Conservation (phyloP, 768 basidiomycete genomes). For the Polyporus arcularius region DNA sequence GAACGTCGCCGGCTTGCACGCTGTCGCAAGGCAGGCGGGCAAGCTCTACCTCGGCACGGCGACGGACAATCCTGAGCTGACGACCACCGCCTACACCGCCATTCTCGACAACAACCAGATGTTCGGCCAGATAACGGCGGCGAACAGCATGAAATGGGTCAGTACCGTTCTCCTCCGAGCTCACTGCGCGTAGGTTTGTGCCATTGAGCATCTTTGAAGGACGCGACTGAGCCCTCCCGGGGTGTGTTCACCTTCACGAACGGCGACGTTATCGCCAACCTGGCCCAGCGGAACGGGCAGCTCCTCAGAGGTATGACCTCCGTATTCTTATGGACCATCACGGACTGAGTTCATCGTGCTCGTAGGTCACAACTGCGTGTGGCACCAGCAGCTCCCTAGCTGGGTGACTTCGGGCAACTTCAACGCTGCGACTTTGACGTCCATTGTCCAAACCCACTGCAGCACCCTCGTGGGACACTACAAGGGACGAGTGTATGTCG, state of each 20-base stretch:
- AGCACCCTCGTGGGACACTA: conserved; percentile 51
- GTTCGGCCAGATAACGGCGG: conserved; percentile 47
- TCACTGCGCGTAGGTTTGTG: no score
- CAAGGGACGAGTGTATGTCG: conserved; percentile 48
- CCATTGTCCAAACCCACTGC: conserved; percentile 51
- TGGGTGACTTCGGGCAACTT: conserved; percentile 50
- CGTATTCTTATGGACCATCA: not conserved
- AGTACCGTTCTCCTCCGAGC: not conserved
- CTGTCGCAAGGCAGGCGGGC: conserved; percentile 38
- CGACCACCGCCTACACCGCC: conserved; percentile 37
- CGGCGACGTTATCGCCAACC: conserved; percentile 46
- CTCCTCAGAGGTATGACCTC: conserved; percentile 41
- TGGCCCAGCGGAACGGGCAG: conserved; percentile 47
- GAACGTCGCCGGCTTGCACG: conserved; percentile 31
- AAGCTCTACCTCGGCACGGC: conserved; percentile 52
- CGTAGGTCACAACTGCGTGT: conserved; percentile 41
- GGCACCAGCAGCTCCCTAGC: conserved; percentile 52
- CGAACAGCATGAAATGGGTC: conserved; percentile 49
- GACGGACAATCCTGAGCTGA: conserved; percentile 47
- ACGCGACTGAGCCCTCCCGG: conserved; percentile 51
- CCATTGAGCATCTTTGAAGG: conserved; percentile 32
- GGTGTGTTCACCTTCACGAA: conserved; percentile 48
- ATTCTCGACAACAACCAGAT: conserved; percentile 37
- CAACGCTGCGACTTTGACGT: conserved; percentile 41
- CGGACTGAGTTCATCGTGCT: not conserved